Evolutionary conservation across 2,329 filamentous ascomycete genomes (phyloP).

Genomic region (Scedosporium minutisporum): DNA sequence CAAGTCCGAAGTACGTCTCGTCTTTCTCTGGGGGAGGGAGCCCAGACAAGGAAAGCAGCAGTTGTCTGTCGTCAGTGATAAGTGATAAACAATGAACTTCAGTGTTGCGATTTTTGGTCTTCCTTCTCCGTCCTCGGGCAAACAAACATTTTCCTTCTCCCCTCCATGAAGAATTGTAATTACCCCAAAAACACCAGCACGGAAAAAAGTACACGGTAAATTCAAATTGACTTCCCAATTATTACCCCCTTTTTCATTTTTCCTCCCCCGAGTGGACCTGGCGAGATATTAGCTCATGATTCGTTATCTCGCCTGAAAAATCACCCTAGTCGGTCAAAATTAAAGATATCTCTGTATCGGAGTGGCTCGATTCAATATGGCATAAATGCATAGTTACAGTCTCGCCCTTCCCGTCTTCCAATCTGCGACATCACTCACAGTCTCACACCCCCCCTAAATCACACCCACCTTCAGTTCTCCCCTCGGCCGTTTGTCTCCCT

Average conservation of each 20-base stretch:
- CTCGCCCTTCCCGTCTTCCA: not conserved
- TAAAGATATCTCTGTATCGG: not conserved
- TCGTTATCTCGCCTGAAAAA: not conserved
- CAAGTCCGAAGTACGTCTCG: too few species aligned
- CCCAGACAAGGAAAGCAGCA: too few species aligned
- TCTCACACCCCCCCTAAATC: not conserved
- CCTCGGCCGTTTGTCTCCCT: not conserved
- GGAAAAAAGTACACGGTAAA: too few species aligned
- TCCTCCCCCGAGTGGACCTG: not conserved
- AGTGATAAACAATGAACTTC: too few species aligned
- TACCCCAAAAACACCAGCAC: too few species aligned
- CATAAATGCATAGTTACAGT: not conserved
- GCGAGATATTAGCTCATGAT: not conserved
- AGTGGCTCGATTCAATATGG: not conserved
- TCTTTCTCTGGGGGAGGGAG: too few species aligned
- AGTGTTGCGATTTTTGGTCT: not conserved
- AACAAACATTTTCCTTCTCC: not conserved
- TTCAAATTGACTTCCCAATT: too few species aligned
- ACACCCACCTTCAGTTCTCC: not conserved
- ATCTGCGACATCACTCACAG: not conserved
- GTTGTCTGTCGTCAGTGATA: too few species aligned
- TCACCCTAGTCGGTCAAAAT: not conserved
- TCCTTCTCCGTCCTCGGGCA: not conserved
- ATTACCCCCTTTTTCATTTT: not conserved
- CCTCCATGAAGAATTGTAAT: too few species aligned